phyloP scores from a whole-genome alignment of 1,284 basidiomycete genomes.

The Ustilago sp. region DNA sequence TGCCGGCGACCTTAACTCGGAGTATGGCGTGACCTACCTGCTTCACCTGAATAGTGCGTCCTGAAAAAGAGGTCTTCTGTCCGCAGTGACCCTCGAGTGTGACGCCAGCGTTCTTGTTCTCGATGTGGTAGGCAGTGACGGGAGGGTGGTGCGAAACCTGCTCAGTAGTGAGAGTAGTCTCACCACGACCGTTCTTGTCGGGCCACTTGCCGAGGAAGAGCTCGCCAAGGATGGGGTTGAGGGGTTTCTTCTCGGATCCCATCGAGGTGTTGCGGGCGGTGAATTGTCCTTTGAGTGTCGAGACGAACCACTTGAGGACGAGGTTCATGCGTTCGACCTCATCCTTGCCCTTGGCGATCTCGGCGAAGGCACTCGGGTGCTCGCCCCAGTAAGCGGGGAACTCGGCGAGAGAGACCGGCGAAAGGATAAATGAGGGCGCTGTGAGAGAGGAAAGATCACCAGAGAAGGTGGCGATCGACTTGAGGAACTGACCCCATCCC shows the following conservation, averaged over 20 bases:
- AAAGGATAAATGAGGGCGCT: conserved; percentile 77
- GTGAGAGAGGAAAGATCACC: conserved; percentile 94
- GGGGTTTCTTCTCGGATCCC: conserved; percentile 96
- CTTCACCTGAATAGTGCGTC: conserved; percentile 85
- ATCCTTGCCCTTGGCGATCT: conserved; percentile 59
- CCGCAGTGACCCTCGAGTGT: conserved; percentile 88
- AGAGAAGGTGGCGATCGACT: conserved; percentile 67
- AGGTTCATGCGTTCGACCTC: conserved; percentile 68
- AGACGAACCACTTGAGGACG: conserved; percentile 68
- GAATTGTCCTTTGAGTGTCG: conserved; percentile 92
- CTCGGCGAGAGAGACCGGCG: conserved; percentile 68
- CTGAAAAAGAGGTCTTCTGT: conserved; percentile 85
- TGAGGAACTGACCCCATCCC: conserved; percentile 66
- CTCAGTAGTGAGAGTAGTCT: conserved; percentile 89
- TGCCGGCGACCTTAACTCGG: conserved; percentile 77
- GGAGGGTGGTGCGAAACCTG: conserved; percentile 78
- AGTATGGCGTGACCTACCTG: conserved; percentile 94
- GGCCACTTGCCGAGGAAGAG: conserved; percentile 95
- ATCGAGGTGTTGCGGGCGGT: conserved; percentile 73
- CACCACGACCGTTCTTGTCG: conserved; percentile 80
- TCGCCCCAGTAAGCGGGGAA: conserved; percentile 70
- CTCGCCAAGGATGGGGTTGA: conserved; percentile 91
- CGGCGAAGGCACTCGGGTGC: conserved; percentile 63
- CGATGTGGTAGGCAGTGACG: conserved; percentile 75
- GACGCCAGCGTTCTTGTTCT: conserved; percentile 84